A percentile compares a stretch with the other conserved stretches of the same genome.
Conservation (phyloP, 2,329 filamentous ascomycete genomes). For the Verticillium alfalfae region DNA sequence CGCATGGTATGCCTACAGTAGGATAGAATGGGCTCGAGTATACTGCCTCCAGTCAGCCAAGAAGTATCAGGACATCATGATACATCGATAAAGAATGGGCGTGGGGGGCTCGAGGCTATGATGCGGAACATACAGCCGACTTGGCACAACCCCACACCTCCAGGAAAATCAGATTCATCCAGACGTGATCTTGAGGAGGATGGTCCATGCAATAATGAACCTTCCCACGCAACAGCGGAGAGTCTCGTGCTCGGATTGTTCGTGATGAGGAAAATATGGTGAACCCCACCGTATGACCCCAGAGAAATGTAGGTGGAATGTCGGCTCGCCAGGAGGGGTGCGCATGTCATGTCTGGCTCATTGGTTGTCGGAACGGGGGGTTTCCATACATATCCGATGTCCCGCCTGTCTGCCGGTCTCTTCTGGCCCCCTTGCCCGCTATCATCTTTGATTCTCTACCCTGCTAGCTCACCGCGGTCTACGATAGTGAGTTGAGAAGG, state of each 20-base stretch:
- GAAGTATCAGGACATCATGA: not conserved
- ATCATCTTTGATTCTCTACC: not conserved
- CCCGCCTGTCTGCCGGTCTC: no score
- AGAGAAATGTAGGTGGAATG: not conserved
- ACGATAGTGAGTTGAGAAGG: not conserved
- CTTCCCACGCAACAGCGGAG: not conserved
- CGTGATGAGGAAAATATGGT: not conserved
- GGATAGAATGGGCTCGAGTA: not conserved
- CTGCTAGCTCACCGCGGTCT: not conserved
- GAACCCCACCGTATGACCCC: not conserved
- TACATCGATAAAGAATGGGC: not conserved
- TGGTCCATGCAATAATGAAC: not conserved
- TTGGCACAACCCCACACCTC: not conserved
- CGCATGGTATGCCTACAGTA: not conserved
- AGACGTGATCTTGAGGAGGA: no score
- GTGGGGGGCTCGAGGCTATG: not conserved
- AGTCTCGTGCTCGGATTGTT: not conserved
- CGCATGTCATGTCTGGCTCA: not conserved
- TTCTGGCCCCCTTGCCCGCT: not conserved
- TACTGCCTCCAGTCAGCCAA: not conserved
- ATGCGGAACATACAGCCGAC: not conserved
- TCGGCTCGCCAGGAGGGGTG: not conserved
- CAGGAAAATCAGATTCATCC: no score
- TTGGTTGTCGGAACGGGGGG: not conserved
- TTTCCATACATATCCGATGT: not conserved